These are phyloP conservation scores for Diaporthe vaccinii DNA, from an alignment of 2,329 filamentous ascomycete genomes.

Conservation along the genomic window DNA sequence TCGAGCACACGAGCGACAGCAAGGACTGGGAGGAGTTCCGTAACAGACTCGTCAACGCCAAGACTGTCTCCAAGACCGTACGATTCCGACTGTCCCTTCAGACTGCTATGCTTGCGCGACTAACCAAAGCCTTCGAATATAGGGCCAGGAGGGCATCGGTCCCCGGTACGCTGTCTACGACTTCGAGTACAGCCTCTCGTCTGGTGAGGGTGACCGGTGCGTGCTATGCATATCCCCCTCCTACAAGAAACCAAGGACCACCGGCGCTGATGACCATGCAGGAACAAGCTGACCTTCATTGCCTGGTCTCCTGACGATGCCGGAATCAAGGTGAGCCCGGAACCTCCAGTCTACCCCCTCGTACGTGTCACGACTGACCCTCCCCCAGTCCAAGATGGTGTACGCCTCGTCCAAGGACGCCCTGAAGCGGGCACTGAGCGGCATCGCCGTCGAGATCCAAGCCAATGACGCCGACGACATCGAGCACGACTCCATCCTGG, in stretches of 20 bases:
- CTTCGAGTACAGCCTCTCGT: conserved; percentile 80
- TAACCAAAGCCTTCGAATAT: conserved; percentile 29
- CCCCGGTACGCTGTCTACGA: conserved; percentile 88
- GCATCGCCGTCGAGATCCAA: conserved; percentile 82
- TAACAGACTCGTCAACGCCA: conserved; percentile 80
- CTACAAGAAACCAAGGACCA: conserved; percentile 36
- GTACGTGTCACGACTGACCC: conserved; percentile 38
- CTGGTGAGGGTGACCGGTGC: conserved; percentile 80
- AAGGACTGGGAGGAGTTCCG: conserved; percentile 81
- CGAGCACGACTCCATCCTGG: conserved; percentile 80
- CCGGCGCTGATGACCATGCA: conserved; percentile 50
- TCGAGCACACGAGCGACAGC: conserved; percentile 79
- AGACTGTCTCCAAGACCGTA: conserved; percentile 79
- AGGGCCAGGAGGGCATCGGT: conserved; percentile 74
- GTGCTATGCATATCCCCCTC: conserved; percentile 42
- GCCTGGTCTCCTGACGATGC: conserved; percentile 88
- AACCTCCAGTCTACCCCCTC: conserved; percentile 37
- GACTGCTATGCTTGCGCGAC: conserved; percentile 30
- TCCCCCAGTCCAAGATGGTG: conserved; percentile 83
- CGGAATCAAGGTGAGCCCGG: conserved; percentile 74
- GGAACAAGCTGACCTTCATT: conserved; percentile 85
- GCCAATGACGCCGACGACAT: conserved; percentile 88
- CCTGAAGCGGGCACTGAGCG: conserved; percentile 83
- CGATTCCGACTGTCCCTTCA: conserved; percentile 46
- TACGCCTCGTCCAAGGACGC: conserved; percentile 92